Percentiles rank a stretch among this genome's conserved stretches.
Evolutionary conservation across 2,329 filamentous ascomycete genomes (phyloP).

Genomic region (Geosmithia flava): DNA sequence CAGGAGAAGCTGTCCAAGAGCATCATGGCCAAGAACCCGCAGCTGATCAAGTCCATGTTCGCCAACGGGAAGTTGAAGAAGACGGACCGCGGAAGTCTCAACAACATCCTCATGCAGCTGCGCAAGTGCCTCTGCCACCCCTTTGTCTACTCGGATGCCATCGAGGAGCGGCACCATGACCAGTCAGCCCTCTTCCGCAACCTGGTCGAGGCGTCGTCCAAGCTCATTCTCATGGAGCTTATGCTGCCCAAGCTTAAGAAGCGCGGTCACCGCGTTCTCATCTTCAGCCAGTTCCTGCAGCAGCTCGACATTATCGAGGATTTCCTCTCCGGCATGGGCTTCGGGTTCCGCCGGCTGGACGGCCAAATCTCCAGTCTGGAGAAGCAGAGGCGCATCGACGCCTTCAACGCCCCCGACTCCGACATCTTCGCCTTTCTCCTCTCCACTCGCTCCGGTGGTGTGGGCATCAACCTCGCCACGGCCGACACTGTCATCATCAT

Average conservation of each 20-base stretch:
- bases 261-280: constrained; percentile 77
- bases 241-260: constrained; percentile 81
- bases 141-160: constrained; percentile 81
- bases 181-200: constrained; percentile 58
- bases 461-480: constrained; percentile 93
- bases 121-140: constrained; percentile 93
- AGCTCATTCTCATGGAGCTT: constrained; percentile 70
- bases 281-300: constrained; percentile 90
- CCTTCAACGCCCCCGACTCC: constrained; percentile 79
- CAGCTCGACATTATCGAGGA: constrained; percentile 89
- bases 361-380: constrained; percentile 70
- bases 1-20: constrained; percentile 93
- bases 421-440: constrained; percentile 80
- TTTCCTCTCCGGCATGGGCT: constrained; percentile 65
- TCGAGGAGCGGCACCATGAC: constrained; percentile 68
- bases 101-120: constrained; percentile 91
- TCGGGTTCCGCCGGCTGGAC: constrained; percentile 71
- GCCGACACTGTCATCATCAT: constrained; percentile 97
- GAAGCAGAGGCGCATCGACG: constrained; percentile 90
- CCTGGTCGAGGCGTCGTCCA: constrained; percentile 81
- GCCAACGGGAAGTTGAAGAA: constrained; percentile 53
- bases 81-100: constrained; percentile 67
- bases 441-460: constrained; percentile 87
- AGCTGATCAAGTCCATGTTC: constrained; percentile 81
- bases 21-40: constrained; percentile 81